Evolutionary conservation across 2,329 filamentous ascomycete genomes (phyloP).

Genomic region (Akanthomyces muscarius): DNA sequence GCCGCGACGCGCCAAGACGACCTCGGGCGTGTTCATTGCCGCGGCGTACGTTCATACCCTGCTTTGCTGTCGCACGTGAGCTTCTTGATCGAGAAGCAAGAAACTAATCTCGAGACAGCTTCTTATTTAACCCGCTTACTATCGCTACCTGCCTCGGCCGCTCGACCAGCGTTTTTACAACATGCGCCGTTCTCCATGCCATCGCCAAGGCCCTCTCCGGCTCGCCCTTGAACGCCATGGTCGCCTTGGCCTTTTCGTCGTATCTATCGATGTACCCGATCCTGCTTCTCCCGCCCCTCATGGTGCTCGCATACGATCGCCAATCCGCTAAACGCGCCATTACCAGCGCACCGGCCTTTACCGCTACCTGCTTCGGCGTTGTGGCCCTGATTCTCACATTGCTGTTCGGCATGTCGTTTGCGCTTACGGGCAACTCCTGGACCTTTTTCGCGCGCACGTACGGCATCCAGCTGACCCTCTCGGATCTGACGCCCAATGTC

Average conservation of each 20-base stretch:
- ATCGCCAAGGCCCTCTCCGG: slow-evolving; percentile 76
- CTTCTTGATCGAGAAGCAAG: background rate
- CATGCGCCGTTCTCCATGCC: slow-evolving; percentile 79
- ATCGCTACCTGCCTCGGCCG: slow-evolving; percentile 86
- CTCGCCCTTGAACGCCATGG: slow-evolving; percentile 69
- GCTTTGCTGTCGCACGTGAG: background rate
- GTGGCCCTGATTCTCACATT: slow-evolving; percentile 53
- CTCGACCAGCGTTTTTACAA: slow-evolving; percentile 84
- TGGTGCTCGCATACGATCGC: slow-evolving; percentile 75
- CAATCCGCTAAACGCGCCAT: slow-evolving; percentile 35
- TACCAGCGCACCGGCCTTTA: slow-evolving; percentile 46
- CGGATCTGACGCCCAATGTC: slow-evolving; percentile 90
- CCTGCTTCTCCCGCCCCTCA: slow-evolving; percentile 76
- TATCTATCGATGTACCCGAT: slow-evolving; percentile 92
- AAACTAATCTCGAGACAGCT: slow-evolving; percentile 48
- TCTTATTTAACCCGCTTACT: slow-evolving; percentile 92
- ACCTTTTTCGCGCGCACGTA: slow-evolving; percentile 87
- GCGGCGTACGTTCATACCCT: slow-evolving; percentile 58
- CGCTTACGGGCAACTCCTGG: slow-evolving; percentile 75
- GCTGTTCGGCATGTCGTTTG: slow-evolving; percentile 67
- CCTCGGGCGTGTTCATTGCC: slow-evolving; percentile 70
- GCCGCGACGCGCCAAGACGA: slow-evolving; percentile 67
- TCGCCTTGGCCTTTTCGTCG: slow-evolving; percentile 80
- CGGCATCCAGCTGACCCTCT: slow-evolving; percentile 83
- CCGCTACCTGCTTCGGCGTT: slow-evolving; percentile 47